Conservation (phyloP, 441 rosid genomes). For the Pelargonium exstipulatum region DNA sequence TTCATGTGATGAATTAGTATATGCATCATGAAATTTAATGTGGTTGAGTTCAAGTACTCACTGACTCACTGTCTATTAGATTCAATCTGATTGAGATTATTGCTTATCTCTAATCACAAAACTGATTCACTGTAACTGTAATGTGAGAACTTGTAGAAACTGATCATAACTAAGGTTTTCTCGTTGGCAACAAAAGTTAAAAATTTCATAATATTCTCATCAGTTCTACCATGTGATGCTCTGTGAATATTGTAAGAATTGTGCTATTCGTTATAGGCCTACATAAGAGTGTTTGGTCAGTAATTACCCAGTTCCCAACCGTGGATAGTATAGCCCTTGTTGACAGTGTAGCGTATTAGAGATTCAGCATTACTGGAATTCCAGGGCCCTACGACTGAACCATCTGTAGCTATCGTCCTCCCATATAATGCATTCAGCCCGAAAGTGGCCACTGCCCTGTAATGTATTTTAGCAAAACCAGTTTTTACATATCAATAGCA, state of each 20-base stretch:
- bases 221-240: too few relatives aligned
- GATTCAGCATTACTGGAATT: slow-evolving; percentile 73
- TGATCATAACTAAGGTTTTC: too few relatives aligned
- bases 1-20: too few relatives aligned
- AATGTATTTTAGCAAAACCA: not conserved
- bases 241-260: not conserved
- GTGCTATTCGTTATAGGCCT: not conserved
- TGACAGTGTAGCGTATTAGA: slow-evolving; percentile 55
- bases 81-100: too few relatives aligned
- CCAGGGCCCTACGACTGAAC: slow-evolving; percentile 78
- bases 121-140: too few relatives aligned
- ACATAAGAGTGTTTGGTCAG: not conserved
- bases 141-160: too few relatives aligned
- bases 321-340: slow-evolving; percentile 50
- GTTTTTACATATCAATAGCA: not conserved
- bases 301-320: slow-evolving; percentile 93
- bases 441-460: slow-evolving; percentile 70
- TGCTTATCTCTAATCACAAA: too few relatives aligned
- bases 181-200: too few relatives aligned
- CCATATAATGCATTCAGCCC: slow-evolving; percentile 83
- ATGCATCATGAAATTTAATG: too few relatives aligned
- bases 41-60: too few relatives aligned
- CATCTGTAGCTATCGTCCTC: slow-evolving; percentile 34
- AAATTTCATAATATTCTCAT: too few relatives aligned
- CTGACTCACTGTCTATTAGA: too few relatives aligned